Percentiles rank a stretch among this genome's conserved stretches.
phyloP scores from a whole-genome alignment of 495 filamentous ascomycete genomes.

The Trichocladium uniseriatum region DNA sequence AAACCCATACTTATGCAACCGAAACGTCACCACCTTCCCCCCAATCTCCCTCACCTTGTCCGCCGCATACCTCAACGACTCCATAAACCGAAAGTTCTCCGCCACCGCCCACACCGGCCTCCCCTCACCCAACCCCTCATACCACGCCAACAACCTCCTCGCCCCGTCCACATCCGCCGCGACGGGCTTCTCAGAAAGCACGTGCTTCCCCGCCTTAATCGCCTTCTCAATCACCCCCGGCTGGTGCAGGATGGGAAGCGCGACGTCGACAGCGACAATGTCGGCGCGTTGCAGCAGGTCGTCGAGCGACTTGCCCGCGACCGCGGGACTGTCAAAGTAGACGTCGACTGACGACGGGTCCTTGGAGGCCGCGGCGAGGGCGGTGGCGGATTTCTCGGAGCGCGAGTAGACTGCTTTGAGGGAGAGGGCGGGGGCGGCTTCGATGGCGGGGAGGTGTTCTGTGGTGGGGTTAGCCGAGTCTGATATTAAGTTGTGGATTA shows the following conservation, averaged over 20 bases:
- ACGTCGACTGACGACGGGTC: constrained; percentile 33
- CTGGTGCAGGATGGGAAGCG: constrained; percentile 54
- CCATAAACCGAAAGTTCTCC: constrained; percentile 66
- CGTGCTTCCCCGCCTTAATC: constrained; percentile 64
- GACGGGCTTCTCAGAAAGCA: constrained; percentile 73
- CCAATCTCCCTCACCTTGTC: constrained; percentile 51
- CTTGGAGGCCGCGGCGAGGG: constrained; percentile 25
- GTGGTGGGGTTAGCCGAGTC: constrained; percentile 11
- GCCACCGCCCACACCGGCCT: constrained; percentile 56
- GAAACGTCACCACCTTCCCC: constrained; percentile 57
- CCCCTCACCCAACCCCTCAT: constrained; percentile 34
- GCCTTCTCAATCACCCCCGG: constrained; percentile 48
- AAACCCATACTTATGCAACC: constrained; percentile 44
- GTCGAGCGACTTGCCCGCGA: constrained; percentile 38
- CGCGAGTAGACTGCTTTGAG: constrained; percentile 58
- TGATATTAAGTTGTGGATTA: background rate
- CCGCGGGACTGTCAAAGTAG: constrained; percentile 47
- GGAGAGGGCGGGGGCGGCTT: constrained; percentile 31
- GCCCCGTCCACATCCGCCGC: constrained; percentile 54
- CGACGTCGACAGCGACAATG: constrained; percentile 60
- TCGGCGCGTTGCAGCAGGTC: constrained; percentile 57
- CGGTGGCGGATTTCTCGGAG: constrained; percentile 37
- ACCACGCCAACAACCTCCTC: constrained; percentile 51
- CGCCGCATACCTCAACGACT: constrained; percentile 45
- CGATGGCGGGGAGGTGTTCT: constrained; percentile 43